Percentiles rank a stretch among this genome's conserved stretches.
These are phyloP conservation scores for Pseudocercospora macadamiae DNA, from an alignment of 2,329 filamentous ascomycete species.

Conservation along the genomic window DNA sequence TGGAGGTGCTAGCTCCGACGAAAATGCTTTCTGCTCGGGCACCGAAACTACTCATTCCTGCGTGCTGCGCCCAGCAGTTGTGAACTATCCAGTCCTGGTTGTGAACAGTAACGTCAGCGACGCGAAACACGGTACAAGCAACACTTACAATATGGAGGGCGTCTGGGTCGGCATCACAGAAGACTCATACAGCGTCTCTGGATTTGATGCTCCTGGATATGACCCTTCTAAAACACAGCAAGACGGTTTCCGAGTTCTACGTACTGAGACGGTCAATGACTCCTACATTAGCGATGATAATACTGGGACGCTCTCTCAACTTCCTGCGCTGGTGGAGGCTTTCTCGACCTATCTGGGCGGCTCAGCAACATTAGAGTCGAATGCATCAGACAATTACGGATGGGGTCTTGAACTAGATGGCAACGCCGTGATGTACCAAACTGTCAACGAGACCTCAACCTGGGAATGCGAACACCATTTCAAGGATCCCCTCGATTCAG, in stretches of 20 bases:
- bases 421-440: conserved; percentile 6
- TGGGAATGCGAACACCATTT: background rate
- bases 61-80: background rate
- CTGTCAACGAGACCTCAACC: background rate
- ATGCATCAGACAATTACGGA: background rate
- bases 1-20: no score
- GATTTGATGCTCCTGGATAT: background rate
- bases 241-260: background rate
- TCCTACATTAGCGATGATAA: background rate
- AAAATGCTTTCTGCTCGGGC: background rate
- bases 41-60: background rate
- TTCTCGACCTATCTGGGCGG: conserved; percentile 18
- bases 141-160: background rate
- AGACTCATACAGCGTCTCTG: background rate
- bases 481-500: background rate
- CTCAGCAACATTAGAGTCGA: conserved; percentile 3
- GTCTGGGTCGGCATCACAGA: background rate
- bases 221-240: background rate
- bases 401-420: conserved; percentile 8
- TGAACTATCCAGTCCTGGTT: conserved; percentile 8
- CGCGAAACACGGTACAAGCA: background rate
- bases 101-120: background rate
- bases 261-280: background rate
- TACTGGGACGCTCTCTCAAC: background rate
- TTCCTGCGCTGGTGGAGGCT: conserved; percentile 14